phyloP scores from a whole-genome alignment of 768 basidiomycete species.

The Kwoniella botswanensis region DNA sequence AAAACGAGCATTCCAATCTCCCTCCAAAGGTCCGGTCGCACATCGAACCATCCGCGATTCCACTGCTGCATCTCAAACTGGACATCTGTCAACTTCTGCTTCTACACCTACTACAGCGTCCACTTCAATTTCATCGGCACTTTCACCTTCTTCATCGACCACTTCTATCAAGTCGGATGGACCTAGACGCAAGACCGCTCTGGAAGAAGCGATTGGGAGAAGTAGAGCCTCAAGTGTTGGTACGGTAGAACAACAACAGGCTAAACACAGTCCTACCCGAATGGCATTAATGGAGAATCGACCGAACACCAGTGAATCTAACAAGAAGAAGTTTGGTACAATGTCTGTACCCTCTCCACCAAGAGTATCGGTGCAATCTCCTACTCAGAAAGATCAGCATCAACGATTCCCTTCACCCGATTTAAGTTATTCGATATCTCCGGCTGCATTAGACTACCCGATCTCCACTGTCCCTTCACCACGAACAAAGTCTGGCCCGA shows the following conservation, averaged over 20 bases:
- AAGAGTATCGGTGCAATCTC: conserved; percentile 12
- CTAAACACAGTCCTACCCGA: conserved; percentile 17
- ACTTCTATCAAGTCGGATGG: conserved; percentile 14
- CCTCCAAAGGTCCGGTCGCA: conserved; percentile 23
- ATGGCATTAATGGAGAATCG: conserved; percentile 4
- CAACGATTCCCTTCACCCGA: conserved; percentile 7
- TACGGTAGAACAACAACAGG: conserved; percentile 16
- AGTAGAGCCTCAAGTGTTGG: conserved; percentile 42
- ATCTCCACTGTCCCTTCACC: conserved; percentile 34
- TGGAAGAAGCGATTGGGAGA: conserved; percentile 48
- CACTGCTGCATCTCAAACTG: neutral
- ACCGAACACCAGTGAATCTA: conserved; percentile 3
- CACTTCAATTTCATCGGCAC: conserved; percentile 15
- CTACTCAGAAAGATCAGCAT: conserved; percentile 6
- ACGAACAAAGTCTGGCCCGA: neutral
- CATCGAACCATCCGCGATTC: neutral
- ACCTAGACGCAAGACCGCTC: conserved; percentile 33
- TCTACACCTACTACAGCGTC: conserved; percentile 5
- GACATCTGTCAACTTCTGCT: conserved; percentile 7
- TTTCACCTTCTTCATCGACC: conserved; percentile 9
- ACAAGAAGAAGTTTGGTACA: neutral
- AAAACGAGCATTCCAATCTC: conserved; percentile 44
- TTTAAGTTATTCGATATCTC: conserved; percentile 5
- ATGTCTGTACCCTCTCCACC: conserved; percentile 11
- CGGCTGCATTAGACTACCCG: conserved; percentile 33